These are phyloP conservation scores for Funneliformis mosseae DNA, from an alignment of 192 early-diverging fungal species.

Conservation along the genomic window DNA sequence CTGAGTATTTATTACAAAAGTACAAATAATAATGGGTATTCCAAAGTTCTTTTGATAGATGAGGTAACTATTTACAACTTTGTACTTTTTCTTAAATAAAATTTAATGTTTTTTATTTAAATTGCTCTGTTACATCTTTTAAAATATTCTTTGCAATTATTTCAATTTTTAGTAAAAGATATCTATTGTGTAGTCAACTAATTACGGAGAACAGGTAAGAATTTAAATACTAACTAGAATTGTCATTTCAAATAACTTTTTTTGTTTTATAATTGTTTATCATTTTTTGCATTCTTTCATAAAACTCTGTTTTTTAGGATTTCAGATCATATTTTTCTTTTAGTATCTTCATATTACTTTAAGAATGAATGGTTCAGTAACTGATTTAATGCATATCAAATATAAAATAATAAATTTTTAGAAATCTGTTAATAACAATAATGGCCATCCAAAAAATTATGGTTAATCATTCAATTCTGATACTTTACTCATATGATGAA, in stretches of 20 bases:
- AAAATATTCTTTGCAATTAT: neutral
- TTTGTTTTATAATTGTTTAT: neutral
- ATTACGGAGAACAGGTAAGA: constrained; percentile 74
- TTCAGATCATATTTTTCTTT: too few relatives aligned
- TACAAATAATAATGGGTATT: constrained; percentile 69
- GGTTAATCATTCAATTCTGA: too few relatives aligned
- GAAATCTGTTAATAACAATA: too few relatives aligned
- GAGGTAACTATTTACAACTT: constrained; percentile 49
- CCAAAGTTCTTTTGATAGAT: constrained; percentile 98
- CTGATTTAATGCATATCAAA: too few relatives aligned
- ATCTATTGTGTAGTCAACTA: constrained; percentile 91
- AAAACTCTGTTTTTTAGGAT: constrained; percentile 48
- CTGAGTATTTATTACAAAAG: neutral
- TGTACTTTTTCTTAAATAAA: neutral
- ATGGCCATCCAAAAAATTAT: too few relatives aligned
- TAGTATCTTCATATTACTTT: too few relatives aligned
- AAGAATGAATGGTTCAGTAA: too few relatives aligned
- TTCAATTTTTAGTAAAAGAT: constrained; percentile 71
- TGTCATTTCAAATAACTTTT: neutral
- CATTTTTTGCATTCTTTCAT: neutral
- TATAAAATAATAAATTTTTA: too few relatives aligned
- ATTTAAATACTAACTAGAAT: too few relatives aligned
- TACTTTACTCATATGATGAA: too few relatives aligned
- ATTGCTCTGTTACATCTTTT: neutral
- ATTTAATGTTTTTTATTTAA: neutral